Evolutionary conservation across 2,329 filamentous ascomycete species (phyloP).

Genomic region (Fusarium subtropicale): DNA sequence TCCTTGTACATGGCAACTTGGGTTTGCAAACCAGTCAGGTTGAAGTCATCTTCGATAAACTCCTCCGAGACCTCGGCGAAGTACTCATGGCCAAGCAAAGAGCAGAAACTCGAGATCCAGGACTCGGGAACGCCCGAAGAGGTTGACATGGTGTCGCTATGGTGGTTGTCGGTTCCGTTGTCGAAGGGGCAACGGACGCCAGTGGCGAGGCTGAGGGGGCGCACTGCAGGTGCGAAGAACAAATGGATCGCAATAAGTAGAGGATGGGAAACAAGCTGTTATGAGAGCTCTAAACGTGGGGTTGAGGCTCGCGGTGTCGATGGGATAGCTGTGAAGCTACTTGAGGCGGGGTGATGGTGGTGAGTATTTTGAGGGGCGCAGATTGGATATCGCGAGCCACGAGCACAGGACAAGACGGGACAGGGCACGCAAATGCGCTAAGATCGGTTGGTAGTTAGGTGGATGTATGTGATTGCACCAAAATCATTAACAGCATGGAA

Average conservation of each 20-base stretch:
- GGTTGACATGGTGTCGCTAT: slow-evolving; percentile 63
- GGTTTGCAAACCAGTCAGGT: slow-evolving; percentile 92
- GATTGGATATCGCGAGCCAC: slow-evolving; percentile 36
- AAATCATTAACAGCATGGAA: slow-evolving; percentile 8
- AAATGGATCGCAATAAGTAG: slow-evolving; percentile 12
- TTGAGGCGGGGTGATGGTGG: slow-evolving; percentile 45
- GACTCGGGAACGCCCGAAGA: slow-evolving; percentile 79
- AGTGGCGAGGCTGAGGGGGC: slow-evolving; percentile 27
- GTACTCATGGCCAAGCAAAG: slow-evolving; percentile 95
- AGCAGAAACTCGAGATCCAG: slow-evolving; percentile 98
- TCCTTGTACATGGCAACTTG: slow-evolving; percentile 99
- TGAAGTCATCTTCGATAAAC: slow-evolving; percentile 99
- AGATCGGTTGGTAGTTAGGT: slow-evolving; percentile 13
- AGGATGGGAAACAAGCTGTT: neutral
- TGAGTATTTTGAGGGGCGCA: slow-evolving; percentile 41
- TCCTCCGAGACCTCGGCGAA: slow-evolving; percentile 99
- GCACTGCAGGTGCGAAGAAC: slow-evolving; percentile 21
- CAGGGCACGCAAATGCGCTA: slow-evolving; percentile 28
- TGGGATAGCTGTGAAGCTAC: slow-evolving; percentile 41
- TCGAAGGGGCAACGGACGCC: slow-evolving; percentile 24
- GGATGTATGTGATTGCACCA: slow-evolving; percentile 21
- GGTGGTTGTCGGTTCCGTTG: slow-evolving; percentile 9
- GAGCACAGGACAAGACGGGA: slow-evolving; percentile 18
- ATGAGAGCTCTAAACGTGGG: slow-evolving; percentile 16
- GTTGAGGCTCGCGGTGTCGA: slow-evolving; percentile 39